Conservation (phyloP, 2,329 filamentous ascomycete species). For the Geosmithia flava region DNA sequence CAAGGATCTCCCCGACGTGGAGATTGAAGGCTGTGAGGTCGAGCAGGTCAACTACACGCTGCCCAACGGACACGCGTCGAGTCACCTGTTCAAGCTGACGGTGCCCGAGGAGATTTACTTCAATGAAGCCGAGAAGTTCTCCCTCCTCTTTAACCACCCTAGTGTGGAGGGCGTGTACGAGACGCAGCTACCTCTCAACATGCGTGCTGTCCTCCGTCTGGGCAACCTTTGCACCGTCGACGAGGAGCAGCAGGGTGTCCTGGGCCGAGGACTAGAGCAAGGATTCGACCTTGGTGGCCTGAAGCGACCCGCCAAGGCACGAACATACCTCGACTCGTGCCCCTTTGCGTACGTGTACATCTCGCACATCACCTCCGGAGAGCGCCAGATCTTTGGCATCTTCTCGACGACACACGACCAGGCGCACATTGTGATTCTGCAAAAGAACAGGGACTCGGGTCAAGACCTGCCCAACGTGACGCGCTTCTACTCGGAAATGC, state of each 20-base stretch:
- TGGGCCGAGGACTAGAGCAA: conserved; percentile 84
- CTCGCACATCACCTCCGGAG: conserved; percentile 83
- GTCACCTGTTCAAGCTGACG: conserved; percentile 87
- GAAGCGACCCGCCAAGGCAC: conserved; percentile 50
- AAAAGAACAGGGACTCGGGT: conserved; percentile 61
- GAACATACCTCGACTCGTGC: conserved; percentile 62
- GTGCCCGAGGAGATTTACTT: conserved; percentile 84
- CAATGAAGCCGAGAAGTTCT: conserved; percentile 71
- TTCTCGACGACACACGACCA: conserved; percentile 75
- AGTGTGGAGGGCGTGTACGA: conserved; percentile 98
- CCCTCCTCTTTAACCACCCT: conserved; percentile 74
- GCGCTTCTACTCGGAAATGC: conserved; percentile 72
- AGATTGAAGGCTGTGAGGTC: conserved; percentile 72
- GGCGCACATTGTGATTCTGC: conserved; percentile 80
- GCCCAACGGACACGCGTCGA: conserved; percentile 88
- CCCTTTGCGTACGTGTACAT: conserved; percentile 78
- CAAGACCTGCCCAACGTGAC: conserved; percentile 84
- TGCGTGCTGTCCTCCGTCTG: conserved; percentile 77
- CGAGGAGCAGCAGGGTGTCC: conserved; percentile 74
- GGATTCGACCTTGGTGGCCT: conserved; percentile 81
- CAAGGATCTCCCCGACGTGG: conserved; percentile 77
- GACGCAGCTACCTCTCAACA: conserved; percentile 75
- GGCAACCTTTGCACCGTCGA: conserved; percentile 92
- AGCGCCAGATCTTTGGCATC: conserved; percentile 84
- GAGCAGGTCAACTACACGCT: conserved; percentile 90